Percentiles rank a stretch among this genome's conserved stretches.
phyloP scores from a whole-genome alignment of 768 basidiomycete species.

The Panaeolus cyanescens region DNA sequence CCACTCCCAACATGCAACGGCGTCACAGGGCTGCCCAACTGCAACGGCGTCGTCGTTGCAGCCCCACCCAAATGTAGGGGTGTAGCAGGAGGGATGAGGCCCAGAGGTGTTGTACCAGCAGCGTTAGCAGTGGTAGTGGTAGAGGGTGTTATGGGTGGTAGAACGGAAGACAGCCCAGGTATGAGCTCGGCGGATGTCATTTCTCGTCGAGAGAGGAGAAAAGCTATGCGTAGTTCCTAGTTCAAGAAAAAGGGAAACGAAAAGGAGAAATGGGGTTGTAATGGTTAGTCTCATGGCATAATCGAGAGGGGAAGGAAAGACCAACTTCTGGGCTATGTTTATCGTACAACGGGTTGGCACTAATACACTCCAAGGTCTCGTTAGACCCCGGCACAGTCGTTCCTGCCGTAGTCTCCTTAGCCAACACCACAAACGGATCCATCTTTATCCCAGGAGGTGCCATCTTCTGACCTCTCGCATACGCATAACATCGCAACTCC shows the following conservation, averaged over 20 bases:
- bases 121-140: neutral
- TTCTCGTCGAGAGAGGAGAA: conserved; percentile 40
- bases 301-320: neutral
- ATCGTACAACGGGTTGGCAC: conserved; percentile 38
- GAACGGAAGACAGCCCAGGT: conserved; percentile 5
- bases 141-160: conserved; percentile 1
- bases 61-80: neutral
- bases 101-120: neutral
- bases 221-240: conserved; percentile 57
- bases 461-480: conserved; percentile 34
- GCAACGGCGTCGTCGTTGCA: neutral
- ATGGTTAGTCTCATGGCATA: neutral
- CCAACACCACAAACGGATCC: conserved; percentile 20
- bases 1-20: too few relatives aligned
- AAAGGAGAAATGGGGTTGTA: neutral
- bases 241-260: neutral
- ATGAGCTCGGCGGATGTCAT: conserved; percentile 42
- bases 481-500: conserved; percentile 47
- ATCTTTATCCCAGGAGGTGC: conserved; percentile 27
- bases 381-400: conserved; percentile 6
- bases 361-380: conserved; percentile 29
- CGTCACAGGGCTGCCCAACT: neutral
- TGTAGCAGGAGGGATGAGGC: neutral
- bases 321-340: conserved; percentile 53
- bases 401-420: neutral